Evolutionary conservation across 108 stramenopile species (phyloP).

Genomic region (Nitzschia inconspicua): DNA sequence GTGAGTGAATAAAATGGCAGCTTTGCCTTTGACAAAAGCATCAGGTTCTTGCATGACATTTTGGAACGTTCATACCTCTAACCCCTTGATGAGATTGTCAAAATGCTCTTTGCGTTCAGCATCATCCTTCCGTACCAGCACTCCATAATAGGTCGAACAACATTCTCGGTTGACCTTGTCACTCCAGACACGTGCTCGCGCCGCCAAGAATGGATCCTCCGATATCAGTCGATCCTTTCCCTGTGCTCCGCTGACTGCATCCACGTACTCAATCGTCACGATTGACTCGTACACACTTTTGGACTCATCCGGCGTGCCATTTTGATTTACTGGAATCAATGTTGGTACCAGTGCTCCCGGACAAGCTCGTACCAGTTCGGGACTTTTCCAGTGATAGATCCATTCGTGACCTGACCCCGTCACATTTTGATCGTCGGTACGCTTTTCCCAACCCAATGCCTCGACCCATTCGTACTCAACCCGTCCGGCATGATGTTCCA

Average conservation of each 20-base stretch:
- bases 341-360: constrained; percentile 74
- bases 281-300: constrained; percentile 68
- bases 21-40: too few species aligned
- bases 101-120: constrained; percentile 64
- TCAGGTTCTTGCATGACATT: background rate
- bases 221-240: constrained; percentile 55
- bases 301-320: constrained; percentile 35
- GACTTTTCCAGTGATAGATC: constrained; percentile 89
- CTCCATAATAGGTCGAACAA: constrained; percentile 79
- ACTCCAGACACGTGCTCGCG: constrained; percentile 64
- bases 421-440: constrained; percentile 59
- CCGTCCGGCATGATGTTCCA: constrained; percentile 69
- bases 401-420: constrained; percentile 79
- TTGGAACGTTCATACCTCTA: constrained; percentile 9
- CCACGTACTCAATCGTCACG: constrained; percentile 71
- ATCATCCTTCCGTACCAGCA: constrained; percentile 68
- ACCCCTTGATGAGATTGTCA: constrained; percentile 51
- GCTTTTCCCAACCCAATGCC: constrained; percentile 80
- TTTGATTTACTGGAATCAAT: constrained; percentile 49
- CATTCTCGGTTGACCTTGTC: constrained; percentile 81
- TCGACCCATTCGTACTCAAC: constrained; percentile 85
- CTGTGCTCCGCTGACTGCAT: constrained; percentile 54
- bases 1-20: too few species aligned
- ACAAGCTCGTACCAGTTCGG: constrained; percentile 62
- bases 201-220: constrained; percentile 69